phyloP scores from a whole-genome alignment of 2,329 filamentous ascomycete genomes.

The Pseudogymnoascus sp. region DNA sequence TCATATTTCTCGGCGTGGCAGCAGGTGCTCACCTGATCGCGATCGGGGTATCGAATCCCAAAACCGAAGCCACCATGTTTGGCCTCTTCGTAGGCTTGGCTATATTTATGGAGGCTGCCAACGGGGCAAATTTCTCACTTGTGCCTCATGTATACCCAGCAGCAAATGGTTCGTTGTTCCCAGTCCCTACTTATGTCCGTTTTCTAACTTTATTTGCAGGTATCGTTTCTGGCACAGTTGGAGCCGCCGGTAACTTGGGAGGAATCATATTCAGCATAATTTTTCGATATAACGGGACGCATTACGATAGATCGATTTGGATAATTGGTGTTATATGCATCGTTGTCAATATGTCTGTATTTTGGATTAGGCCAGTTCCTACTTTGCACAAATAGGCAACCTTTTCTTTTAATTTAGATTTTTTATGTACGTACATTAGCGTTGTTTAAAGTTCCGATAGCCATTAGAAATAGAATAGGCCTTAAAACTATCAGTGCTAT shows the following conservation, averaged over 20 bases:
- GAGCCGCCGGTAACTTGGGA: slow-evolving; percentile 71
- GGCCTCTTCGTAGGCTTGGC: slow-evolving; percentile 66
- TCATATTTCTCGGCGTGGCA: slow-evolving; percentile 45
- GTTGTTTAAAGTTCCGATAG: neutral
- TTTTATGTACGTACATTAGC: neutral
- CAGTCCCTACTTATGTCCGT: slow-evolving; percentile 17
- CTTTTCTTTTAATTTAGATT: neutral
- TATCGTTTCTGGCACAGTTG: slow-evolving; percentile 62
- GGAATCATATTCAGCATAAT: slow-evolving; percentile 74
- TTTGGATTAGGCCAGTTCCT: slow-evolving; percentile 50
- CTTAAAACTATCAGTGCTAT: neutral
- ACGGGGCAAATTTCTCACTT: slow-evolving; percentile 51
- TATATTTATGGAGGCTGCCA: slow-evolving; percentile 68
- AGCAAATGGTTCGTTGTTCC: slow-evolving; percentile 26
- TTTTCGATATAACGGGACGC: slow-evolving; percentile 61
- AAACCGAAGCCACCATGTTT: slow-evolving; percentile 54
- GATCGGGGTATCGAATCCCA: slow-evolving; percentile 52
- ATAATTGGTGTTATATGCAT: slow-evolving; percentile 70
- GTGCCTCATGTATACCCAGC: slow-evolving; percentile 53
- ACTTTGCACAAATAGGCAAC: slow-evolving; percentile 17
- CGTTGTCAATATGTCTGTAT: slow-evolving; percentile 54
- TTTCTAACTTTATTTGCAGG: slow-evolving; percentile 53
- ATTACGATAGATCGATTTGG: slow-evolving; percentile 65
- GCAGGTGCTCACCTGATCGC: slow-evolving; percentile 49
- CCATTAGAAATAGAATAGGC: neutral